Evolutionary conservation across 2,329 filamentous ascomycete genomes (phyloP).

Genomic region (Elsinoe fawcettii): DNA sequence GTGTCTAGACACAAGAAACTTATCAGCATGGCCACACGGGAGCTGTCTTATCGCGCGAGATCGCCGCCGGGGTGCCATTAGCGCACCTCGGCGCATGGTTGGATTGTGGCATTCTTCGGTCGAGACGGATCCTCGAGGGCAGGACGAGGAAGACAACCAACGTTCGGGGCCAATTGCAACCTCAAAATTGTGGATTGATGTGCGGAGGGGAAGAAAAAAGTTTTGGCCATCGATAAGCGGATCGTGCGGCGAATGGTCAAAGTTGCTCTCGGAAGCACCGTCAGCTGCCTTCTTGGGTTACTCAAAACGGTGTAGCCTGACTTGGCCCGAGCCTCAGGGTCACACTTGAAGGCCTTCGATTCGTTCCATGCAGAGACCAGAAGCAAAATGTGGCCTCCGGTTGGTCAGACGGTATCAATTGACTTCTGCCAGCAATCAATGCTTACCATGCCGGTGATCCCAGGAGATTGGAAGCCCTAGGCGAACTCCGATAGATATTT

Average conservation of each 20-base stretch:
- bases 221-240: constrained; percentile 10
- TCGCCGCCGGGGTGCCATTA: neutral
- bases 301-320: neutral
- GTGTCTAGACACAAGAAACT: constrained; percentile 7
- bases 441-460: constrained; percentile 1
- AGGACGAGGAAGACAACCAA: constrained; percentile 4
- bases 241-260: constrained; percentile 1
- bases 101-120: constrained; percentile 12
- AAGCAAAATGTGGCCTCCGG: neutral
- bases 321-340: constrained; percentile 3
- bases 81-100: constrained; percentile 10
- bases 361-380: constrained; percentile 14
- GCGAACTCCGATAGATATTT: constrained; percentile 1
- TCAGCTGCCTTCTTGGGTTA: constrained; percentile 12
- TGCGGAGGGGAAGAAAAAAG: constrained; percentile 6
- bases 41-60: constrained; percentile 9
- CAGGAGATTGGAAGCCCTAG: constrained; percentile 10
- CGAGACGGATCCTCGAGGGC: constrained; percentile 10
- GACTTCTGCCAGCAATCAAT: constrained; percentile 12
- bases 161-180: constrained; percentile 7
- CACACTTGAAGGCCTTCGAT: neutral
- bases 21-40: constrained; percentile 9
- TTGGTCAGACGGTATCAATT: constrained; percentile 8
- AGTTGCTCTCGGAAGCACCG: neutral
- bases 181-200: neutral